A percentile compares a stretch with the other conserved stretches of the same genome.
phyloP scores from a whole-genome alignment of 192 early-diverging fungal species.

The Entomortierella beljakovae region DNA sequence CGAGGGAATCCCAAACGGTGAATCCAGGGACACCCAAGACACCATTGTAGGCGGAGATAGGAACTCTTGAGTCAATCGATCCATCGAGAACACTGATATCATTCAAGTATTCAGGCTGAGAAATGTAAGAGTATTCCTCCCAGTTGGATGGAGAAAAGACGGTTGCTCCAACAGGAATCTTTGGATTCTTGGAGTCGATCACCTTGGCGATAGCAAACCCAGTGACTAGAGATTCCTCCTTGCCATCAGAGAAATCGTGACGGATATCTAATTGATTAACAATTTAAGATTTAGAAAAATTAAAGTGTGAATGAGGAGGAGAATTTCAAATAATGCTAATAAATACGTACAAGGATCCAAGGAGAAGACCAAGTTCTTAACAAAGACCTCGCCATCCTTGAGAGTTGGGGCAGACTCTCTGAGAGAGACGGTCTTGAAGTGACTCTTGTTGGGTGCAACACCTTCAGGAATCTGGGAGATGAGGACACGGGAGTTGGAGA shows the following conservation, averaged over 20 bases:
- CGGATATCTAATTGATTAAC: constrained; percentile 28
- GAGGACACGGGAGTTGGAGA: constrained; percentile 22
- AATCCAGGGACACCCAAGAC: constrained; percentile 28
- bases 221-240: constrained; percentile 58
- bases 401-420: constrained; percentile 28
- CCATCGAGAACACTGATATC: constrained; percentile 73
- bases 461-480: constrained; percentile 36
- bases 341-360: constrained; percentile 85
- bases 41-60: constrained; percentile 27
- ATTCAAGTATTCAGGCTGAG: constrained; percentile 53
- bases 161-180: constrained; percentile 69
- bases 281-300: constrained; percentile 47
- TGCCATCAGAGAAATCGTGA: constrained; percentile 25
- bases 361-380: constrained; percentile 77
- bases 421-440: constrained; percentile 21
- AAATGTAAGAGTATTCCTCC: constrained; percentile 50
- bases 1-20: constrained; percentile 58
- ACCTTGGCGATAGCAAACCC: constrained; percentile 76
- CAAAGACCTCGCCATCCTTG: constrained; percentile 59
- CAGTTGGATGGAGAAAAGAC: constrained; percentile 65
- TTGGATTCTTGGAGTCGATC: constrained; percentile 68
- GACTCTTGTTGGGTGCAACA: constrained; percentile 42
- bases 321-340: too few species aligned
- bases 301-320: background rate
- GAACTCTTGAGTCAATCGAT: constrained; percentile 66